A percentile compares a stretch with the other conserved stretches of the same genome.
Conservation (phyloP, 768 basidiomycete species). For the Hygrocybe punicea region DNA sequence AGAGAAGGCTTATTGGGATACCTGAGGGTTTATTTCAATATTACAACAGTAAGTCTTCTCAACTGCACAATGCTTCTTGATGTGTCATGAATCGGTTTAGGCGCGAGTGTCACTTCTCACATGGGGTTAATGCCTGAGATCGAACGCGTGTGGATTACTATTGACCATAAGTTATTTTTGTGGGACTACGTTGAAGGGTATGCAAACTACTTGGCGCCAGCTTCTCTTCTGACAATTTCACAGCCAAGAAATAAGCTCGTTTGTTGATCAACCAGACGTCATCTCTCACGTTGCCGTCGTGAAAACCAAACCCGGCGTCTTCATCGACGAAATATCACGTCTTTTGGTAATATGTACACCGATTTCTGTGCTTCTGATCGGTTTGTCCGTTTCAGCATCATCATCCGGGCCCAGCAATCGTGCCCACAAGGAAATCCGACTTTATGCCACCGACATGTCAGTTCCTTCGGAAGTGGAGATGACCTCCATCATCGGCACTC, state of each 20-base stretch:
- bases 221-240: constrained; percentile 4
- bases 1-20: constrained; percentile 69
- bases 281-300: constrained; percentile 89
- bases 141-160: constrained; percentile 91
- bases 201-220: constrained; percentile 24
- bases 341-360: constrained; percentile 90
- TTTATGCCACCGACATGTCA: constrained; percentile 87
- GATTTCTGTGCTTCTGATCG: constrained; percentile 77
- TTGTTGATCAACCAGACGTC: constrained; percentile 84
- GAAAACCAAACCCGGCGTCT: constrained; percentile 78
- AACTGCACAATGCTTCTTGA: background rate
- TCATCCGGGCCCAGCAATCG: constrained; percentile 41
- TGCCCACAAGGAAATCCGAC: constrained; percentile 68
- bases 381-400: constrained; percentile 58
- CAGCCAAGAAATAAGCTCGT: constrained; percentile 90
- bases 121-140: constrained; percentile 93
- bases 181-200: constrained; percentile 98
- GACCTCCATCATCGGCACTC: constrained; percentile 75
- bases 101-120: constrained; percentile 65
- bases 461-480: constrained; percentile 80
- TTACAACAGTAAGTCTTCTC: constrained; percentile 57
- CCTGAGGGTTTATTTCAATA: constrained; percentile 76
- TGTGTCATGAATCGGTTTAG: constrained; percentile 34
- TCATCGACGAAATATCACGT: constrained; percentile 88
- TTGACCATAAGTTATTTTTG: constrained; percentile 89